Evolutionary conservation across 2,329 filamentous ascomycete species (phyloP), one percentile per base, ranked within the genome.

Genomic region (Hypomyces perniciosus): DNA sequence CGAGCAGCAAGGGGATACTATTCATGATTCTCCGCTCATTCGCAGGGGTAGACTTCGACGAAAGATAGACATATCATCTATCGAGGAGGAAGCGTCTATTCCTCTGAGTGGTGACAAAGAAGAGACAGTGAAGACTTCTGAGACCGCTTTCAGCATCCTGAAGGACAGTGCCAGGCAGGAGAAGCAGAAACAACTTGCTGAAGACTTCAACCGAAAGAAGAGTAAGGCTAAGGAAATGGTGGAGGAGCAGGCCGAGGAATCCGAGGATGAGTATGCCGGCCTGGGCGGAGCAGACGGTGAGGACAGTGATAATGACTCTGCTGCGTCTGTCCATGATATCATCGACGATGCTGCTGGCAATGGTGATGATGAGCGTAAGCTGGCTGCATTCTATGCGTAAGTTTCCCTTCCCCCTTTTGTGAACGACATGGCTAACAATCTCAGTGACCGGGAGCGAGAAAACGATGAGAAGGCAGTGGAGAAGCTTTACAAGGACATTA

Each of bases 251-350:
- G 92, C 93, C 54, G 89, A 96, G 61, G 93, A 99, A 70, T 99
- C 93, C 0, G 95, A 99, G 65, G 93, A 99, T 65, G 93, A 99
- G 68, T 99, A 97, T 66, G 92, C 91, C 37, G 93, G 93, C 4
- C 76, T 99, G 8, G 93, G 93, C 58, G 93, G 93, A 56, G 86
- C 76, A 8, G 92, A 91, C 67, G 91, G 92, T 54, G 92, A 97
- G 58, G 89, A 92, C 57, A 85, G 85, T 50, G 87, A 90, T 52
- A 81, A 88, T 53, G 86, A 85, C 33, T 70, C 68, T 34, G 83
- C 88, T 51, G 84, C 84, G 30, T 78, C 87, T 6, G 81, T 93
- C 56, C 81, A 86, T 59, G 84, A 90, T 56, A 95, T 99, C 82
- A 96, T 99, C 63, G 88, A 93, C 61, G 91, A 97, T 62, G 82